These are phyloP conservation scores for Starmerella khaoyaiensis DNA, from an alignment of 805 yeast species.

Conservation along the genomic window DNA sequence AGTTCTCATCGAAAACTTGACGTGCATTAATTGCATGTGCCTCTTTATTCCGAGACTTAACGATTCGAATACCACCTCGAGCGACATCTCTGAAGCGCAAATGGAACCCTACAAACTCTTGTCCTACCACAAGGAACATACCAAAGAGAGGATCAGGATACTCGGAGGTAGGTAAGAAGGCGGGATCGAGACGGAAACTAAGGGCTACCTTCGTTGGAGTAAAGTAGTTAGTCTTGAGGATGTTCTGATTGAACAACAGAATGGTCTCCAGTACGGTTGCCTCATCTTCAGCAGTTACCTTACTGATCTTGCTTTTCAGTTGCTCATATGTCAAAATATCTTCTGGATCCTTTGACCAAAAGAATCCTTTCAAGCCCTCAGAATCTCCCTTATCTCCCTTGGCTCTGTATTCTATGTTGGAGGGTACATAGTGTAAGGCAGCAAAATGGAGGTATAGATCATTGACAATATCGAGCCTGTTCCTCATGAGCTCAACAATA, in stretches of 20 bases:
- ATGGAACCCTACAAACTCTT: constrained; percentile 95
- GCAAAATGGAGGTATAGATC: constrained; percentile 86
- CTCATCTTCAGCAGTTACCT: constrained; percentile 67
- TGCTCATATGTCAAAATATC: constrained; percentile 56
- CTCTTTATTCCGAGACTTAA: constrained; percentile 71
- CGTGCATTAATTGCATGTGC: constrained; percentile 75
- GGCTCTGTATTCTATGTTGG: constrained; percentile 22
- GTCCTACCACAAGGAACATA: constrained; percentile 89
- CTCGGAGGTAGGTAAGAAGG: constrained; percentile 70
- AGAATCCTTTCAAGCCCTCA: constrained; percentile 30
- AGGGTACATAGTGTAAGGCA: constrained; percentile 69
- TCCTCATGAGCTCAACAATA: constrained; percentile 61
- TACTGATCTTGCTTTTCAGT: constrained; percentile 28
- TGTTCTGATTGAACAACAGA: constrained; percentile 69
- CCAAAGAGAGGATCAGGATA: constrained; percentile 91
- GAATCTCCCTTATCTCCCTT: constrained; percentile 21
- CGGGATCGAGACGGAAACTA: constrained; percentile 80
- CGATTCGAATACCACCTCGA: constrained; percentile 95
- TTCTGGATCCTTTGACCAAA: constrained; percentile 17
- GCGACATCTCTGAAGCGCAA: constrained; percentile 94
- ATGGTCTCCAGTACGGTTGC: constrained; percentile 69
- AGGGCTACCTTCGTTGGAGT: constrained; percentile 89
- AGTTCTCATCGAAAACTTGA: constrained; percentile 88
- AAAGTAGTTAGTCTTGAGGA: constrained; percentile 87
- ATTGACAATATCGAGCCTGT: constrained; percentile 58